These are phyloP conservation scores for Primulina huaijiensis DNA, from an alignment of 257 asterid species.

Conservation along the genomic window DNA sequence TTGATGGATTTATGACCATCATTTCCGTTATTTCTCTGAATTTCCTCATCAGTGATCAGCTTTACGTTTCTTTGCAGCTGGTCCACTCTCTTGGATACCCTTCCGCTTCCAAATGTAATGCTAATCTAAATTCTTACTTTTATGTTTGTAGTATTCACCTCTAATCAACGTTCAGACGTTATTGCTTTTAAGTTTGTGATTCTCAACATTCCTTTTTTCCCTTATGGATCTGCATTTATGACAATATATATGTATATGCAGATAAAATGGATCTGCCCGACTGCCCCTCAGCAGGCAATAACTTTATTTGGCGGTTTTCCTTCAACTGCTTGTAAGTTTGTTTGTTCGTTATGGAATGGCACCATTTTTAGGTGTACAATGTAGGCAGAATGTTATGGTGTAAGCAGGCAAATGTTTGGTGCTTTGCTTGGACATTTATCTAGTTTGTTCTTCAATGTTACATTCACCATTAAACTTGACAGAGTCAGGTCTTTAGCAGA, in stretches of 20 bases:
- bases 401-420: neutral
- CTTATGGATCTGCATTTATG: slow-evolving; percentile 1
- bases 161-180: slow-evolving; percentile 4
- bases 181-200: slow-evolving; percentile 7
- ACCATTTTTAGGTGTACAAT: slow-evolving; percentile 3
- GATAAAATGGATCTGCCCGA: slow-evolving; percentile 95
- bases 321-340: slow-evolving; percentile 77
- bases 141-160: slow-evolving; percentile 7
- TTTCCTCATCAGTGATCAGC: slow-evolving; percentile 25
- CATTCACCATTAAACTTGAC: neutral
- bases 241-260: slow-evolving; percentile 33
- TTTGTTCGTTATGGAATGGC: neutral
- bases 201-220: neutral
- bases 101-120: slow-evolving; percentile 88
- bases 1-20: slow-evolving; percentile 10
- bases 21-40: slow-evolving; percentile 18
- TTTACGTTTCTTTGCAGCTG: slow-evolving; percentile 62
- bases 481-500: neutral
- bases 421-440: slow-evolving; percentile 2
- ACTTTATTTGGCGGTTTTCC: slow-evolving; percentile 88
- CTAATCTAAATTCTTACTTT: slow-evolving; percentile 24
- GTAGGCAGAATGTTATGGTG: neutral
- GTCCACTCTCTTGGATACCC: slow-evolving; percentile 80
- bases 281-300: slow-evolving; percentile 75
- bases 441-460: slow-evolving; percentile 15